Conservation (phyloP, 305 asterid species). For the Fraxinus xanthoxyloides region DNA sequence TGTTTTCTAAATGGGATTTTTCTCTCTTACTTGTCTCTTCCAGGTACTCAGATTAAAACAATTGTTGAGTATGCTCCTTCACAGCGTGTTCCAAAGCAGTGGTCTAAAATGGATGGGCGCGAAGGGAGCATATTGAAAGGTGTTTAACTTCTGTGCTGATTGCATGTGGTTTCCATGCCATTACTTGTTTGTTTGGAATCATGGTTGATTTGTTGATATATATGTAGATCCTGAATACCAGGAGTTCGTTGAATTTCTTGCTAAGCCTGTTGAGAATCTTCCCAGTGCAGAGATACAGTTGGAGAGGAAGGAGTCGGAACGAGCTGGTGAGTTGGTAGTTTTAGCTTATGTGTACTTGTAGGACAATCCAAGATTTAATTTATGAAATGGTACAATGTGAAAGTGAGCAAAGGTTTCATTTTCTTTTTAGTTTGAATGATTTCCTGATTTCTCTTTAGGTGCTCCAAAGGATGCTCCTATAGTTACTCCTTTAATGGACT, state of each 20-base stretch:
- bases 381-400: not conserved
- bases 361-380: slow-evolving; percentile 14
- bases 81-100: slow-evolving; percentile 80
- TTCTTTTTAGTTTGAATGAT: slow-evolving; percentile 16
- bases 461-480: slow-evolving; percentile 68
- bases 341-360: slow-evolving; percentile 11
- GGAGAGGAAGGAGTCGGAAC: slow-evolving; percentile 91
- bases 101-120: slow-evolving; percentile 88
- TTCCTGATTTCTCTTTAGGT: slow-evolving; percentile 44
- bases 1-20: slow-evolving; percentile 16
- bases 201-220: slow-evolving; percentile 34
- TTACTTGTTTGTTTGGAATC: slow-evolving; percentile 25
- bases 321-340: slow-evolving; percentile 61
- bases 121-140: slow-evolving; percentile 88
- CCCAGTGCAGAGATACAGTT: slow-evolving; percentile 97
- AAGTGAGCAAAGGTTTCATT: slow-evolving; percentile 1
- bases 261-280: slow-evolving; percentile 89
- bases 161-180: slow-evolving; percentile 21
- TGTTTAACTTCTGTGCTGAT: slow-evolving; percentile 27
- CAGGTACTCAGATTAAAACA: slow-evolving; percentile 84
- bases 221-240: slow-evolving; percentile 86
- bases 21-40: slow-evolving; percentile 13
- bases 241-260: slow-evolving; percentile 89
- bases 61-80: slow-evolving; percentile 92
- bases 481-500: slow-evolving; percentile 89